A percentile compares a stretch with the other conserved stretches of the same genome.
These are phyloP conservation scores for Boletus vermiculosoides DNA, from an alignment of 768 basidiomycete species.

Conservation along the genomic window DNA sequence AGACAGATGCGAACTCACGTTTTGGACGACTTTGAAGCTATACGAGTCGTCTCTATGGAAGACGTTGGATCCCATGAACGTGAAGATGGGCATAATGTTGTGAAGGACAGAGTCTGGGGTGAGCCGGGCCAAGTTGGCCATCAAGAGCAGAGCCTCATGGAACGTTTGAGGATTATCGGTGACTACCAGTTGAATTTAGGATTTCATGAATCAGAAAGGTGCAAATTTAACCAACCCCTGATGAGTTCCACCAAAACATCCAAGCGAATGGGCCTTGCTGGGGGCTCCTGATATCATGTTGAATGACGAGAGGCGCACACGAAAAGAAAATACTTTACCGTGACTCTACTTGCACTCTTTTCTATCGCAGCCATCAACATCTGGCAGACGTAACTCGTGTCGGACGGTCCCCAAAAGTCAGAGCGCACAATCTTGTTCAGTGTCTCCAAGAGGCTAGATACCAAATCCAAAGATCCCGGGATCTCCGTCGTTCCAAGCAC, in stretches of 20 bases:
- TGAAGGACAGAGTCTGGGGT: slow-evolving; percentile 90
- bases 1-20: slow-evolving; percentile 44
- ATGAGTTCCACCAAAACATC: slow-evolving; percentile 89
- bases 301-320: neutral
- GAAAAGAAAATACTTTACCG: slow-evolving; percentile 39
- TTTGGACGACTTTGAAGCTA: slow-evolving; percentile 93
- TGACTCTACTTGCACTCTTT: slow-evolving; percentile 54
- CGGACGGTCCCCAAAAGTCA: slow-evolving; percentile 53
- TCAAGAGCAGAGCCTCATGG: slow-evolving; percentile 85
- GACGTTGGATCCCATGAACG: slow-evolving; percentile 98
- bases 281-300: slow-evolving; percentile 43
- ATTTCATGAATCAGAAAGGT: neutral
- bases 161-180: slow-evolving; percentile 93
- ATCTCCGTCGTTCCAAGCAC: slow-evolving; percentile 62
- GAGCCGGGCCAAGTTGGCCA: slow-evolving; percentile 79
- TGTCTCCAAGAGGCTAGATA: slow-evolving; percentile 69
- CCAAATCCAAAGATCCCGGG: slow-evolving; percentile 68
- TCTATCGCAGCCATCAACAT: slow-evolving; percentile 81
- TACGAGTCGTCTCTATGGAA: slow-evolving; percentile 96
- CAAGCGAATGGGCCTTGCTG: slow-evolving; percentile 63
- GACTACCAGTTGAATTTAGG: slow-evolving; percentile 43
- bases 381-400: slow-evolving; percentile 77
- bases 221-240: slow-evolving; percentile 48
- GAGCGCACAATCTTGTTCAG: slow-evolving; percentile 64
- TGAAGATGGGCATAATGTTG: slow-evolving; percentile 98